phyloP scores from a whole-genome alignment of 2,329 filamentous ascomycete species.

The Xylariaceae sp. region DNA sequence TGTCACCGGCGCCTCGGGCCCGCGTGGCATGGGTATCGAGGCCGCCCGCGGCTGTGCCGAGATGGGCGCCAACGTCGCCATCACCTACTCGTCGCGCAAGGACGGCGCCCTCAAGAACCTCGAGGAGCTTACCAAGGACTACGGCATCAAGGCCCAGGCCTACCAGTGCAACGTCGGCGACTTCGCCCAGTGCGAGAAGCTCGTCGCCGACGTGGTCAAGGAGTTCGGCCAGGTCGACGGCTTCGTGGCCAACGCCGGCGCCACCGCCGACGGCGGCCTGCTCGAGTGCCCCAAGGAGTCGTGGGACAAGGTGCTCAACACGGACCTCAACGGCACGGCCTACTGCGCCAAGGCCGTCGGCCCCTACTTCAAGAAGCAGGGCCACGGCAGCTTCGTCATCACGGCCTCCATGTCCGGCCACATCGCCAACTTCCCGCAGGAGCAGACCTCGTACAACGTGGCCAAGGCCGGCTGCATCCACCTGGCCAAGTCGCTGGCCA shows the following conservation, averaged over 20 bases:
- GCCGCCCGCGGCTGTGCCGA: slow-evolving; percentile 64
- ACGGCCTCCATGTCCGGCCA: slow-evolving; percentile 60
- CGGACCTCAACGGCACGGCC: slow-evolving; percentile 57
- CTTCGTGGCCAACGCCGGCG: slow-evolving; percentile 67
- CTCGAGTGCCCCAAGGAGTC: slow-evolving; percentile 47
- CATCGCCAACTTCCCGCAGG: slow-evolving; percentile 58
- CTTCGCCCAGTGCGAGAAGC: slow-evolving; percentile 41
- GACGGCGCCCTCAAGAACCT: slow-evolving; percentile 60
- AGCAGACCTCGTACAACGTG: slow-evolving; percentile 56
- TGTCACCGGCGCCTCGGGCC: slow-evolving; percentile 61
- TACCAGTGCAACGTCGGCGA: slow-evolving; percentile 54
- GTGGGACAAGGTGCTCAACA: slow-evolving; percentile 52
- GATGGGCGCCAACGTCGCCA: slow-evolving; percentile 61
- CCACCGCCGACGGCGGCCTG: slow-evolving; percentile 49
- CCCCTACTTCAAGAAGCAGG: slow-evolving; percentile 52
- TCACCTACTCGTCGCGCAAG: slow-evolving; percentile 66
- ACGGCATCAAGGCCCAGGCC: slow-evolving; percentile 59
- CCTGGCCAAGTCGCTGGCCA: slow-evolving; percentile 36
- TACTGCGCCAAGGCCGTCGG: slow-evolving; percentile 57
- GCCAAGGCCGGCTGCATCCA: slow-evolving; percentile 44
- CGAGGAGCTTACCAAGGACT: slow-evolving; percentile 54
- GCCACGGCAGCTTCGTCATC: slow-evolving; percentile 54
- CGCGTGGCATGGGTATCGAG: slow-evolving; percentile 63
- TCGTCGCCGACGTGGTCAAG: slow-evolving; percentile 55
- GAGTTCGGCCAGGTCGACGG: slow-evolving; percentile 70